A percentile compares a stretch with the other conserved stretches of the same genome.
These are phyloP conservation scores for Gracilaria domingensis DNA, from an alignment of 23 red algal genomes.

Conservation along the genomic window DNA sequence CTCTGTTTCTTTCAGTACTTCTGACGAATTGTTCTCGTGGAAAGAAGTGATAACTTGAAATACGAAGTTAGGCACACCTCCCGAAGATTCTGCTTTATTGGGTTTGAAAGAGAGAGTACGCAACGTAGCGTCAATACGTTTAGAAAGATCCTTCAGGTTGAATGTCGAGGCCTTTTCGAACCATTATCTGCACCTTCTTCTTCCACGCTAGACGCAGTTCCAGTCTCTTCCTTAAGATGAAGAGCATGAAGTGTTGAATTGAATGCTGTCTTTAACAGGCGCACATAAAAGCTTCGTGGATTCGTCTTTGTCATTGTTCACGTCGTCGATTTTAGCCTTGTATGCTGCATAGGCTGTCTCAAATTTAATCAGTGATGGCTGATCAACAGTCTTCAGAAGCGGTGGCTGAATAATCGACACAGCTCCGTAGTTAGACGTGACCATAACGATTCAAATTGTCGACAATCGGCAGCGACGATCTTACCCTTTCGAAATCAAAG, in stretches of 20 bases:
- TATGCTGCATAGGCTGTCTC: constrained; percentile 33
- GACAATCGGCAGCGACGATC: too few relatives aligned
- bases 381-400: constrained; percentile 4
- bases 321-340: not conserved
- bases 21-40: constrained; percentile 7
- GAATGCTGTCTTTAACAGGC: too few relatives aligned
- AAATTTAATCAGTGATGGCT: constrained; percentile 10
- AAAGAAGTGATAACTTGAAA: not conserved
- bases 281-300: too few relatives aligned
- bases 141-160: not conserved
- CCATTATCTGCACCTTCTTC: too few relatives aligned
- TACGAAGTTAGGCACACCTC: not conserved
- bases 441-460: not conserved
- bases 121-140: constrained; percentile 29
- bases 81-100: not conserved
- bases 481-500: not conserved
- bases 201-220: too few relatives aligned
- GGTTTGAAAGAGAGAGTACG: not conserved
- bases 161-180: not conserved
- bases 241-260: too few relatives aligned
- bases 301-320: constrained; percentile 7
- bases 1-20: not conserved
- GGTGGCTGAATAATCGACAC: constrained; percentile 7
- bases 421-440: not conserved
- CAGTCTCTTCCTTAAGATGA: too few relatives aligned